phyloP scores from a whole-genome alignment of 331 rosid species.

The Stylosanthes scabra region DNA sequence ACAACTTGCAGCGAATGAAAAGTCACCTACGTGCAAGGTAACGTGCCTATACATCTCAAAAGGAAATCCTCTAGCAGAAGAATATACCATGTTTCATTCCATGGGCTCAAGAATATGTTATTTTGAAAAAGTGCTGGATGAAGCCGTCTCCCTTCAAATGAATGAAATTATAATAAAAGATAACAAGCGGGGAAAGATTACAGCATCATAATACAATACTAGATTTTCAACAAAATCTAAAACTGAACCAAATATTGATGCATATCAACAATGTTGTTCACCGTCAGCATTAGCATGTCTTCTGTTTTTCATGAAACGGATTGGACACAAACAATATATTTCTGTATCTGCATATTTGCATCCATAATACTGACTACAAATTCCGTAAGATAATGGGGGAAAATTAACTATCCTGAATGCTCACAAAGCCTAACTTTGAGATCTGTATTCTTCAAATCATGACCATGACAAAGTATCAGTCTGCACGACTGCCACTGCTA shows the following conservation, averaged over 20 bases:
- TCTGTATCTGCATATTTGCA: slow-evolving; percentile 53
- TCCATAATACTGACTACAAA: slow-evolving; percentile 48
- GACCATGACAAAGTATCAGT: slow-evolving; percentile 53
- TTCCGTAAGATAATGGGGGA: slow-evolving; percentile 41
- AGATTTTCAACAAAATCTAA: slow-evolving; percentile 38
- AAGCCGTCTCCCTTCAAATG: slow-evolving; percentile 8
- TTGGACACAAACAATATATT: slow-evolving; percentile 41
- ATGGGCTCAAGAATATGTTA: neutral
- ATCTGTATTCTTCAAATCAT: slow-evolving; percentile 42
- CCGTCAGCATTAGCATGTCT: slow-evolving; percentile 41
- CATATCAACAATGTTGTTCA: slow-evolving; percentile 53
- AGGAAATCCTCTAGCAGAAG: neutral
- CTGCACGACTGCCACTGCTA: slow-evolving; percentile 64
- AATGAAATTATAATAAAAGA: slow-evolving; percentile 3
- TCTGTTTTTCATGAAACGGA: slow-evolving; percentile 39
- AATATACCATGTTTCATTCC: neutral
- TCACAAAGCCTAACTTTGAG: slow-evolving; percentile 53
- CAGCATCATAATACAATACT: slow-evolving; percentile 24
- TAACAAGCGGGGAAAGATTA: slow-evolving; percentile 1
- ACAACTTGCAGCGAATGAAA: neutral
- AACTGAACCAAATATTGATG: slow-evolving; percentile 44
- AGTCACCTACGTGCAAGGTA: neutral
- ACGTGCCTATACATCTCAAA: neutral
- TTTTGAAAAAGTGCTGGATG: neutral
- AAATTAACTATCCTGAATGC: slow-evolving; percentile 55